Evolutionary conservation across 768 basidiomycete genomes (phyloP).

Genomic region (Auricularia cornea): DNA sequence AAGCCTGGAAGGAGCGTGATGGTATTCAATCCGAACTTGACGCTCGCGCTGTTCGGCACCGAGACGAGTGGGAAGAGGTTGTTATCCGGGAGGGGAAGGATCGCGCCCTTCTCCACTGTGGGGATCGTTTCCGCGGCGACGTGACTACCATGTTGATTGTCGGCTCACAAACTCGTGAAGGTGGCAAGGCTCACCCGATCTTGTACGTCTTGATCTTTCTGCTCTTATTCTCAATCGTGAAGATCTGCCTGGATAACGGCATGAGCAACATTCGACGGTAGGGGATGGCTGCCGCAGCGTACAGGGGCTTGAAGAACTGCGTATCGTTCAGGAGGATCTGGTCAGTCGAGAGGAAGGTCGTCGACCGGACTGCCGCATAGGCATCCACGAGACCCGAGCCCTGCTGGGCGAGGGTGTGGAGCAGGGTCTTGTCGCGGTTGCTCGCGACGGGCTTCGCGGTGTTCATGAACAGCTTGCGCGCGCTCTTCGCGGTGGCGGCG

Average conservation of each 20-base stretch:
- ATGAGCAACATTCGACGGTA: background rate
- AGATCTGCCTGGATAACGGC: background rate
- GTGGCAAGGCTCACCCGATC: constrained; percentile 26
- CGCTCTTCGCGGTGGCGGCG: constrained; percentile 20
- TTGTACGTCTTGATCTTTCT: constrained; percentile 34
- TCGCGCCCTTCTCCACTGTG: constrained; percentile 22
- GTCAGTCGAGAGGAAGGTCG: constrained; percentile 43
- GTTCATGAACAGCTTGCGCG: constrained; percentile 38
- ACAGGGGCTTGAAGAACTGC: constrained; percentile 33
- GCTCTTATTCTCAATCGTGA: constrained; percentile 40
- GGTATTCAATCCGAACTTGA: constrained; percentile 36
- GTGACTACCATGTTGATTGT: constrained; percentile 24
- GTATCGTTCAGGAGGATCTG: constrained; percentile 59
- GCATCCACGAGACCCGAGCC: constrained; percentile 52
- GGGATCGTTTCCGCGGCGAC: constrained; percentile 48
- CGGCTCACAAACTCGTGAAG: background rate
- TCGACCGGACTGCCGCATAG: constrained; percentile 46
- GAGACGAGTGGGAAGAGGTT: constrained; percentile 32
- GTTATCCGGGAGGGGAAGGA: background rate
- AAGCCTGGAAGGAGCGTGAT: constrained; percentile 39
- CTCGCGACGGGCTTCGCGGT: constrained; percentile 38
- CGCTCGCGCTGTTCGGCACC: constrained; percentile 33
- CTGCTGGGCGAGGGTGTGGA: constrained; percentile 45
- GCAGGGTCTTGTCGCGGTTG: constrained; percentile 39
- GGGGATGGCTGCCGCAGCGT: constrained; percentile 8